Evolutionary conservation across 1,284 basidiomycete genomes (phyloP).

Genomic region (Cystobasidium slooffiae): DNA sequence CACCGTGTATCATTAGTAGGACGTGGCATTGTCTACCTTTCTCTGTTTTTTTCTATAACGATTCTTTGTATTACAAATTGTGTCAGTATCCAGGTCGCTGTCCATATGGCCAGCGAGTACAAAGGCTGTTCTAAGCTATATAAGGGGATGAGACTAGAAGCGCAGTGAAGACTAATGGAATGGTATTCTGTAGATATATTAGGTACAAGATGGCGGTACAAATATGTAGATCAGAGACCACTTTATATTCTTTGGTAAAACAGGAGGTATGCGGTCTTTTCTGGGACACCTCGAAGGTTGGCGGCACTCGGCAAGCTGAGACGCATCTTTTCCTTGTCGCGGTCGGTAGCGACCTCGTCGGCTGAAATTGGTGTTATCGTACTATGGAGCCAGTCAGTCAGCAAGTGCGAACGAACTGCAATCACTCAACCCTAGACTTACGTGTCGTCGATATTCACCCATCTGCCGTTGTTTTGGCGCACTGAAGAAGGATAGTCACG

Average conservation of each 20-base stretch:
- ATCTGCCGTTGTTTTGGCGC: constrained; percentile 61
- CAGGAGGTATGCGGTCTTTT: constrained; percentile 75
- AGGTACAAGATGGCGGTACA: neutral
- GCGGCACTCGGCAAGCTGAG: constrained; percentile 63
- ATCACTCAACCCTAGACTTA: constrained; percentile 35
- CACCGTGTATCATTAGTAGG: no score
- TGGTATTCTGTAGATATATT: neutral
- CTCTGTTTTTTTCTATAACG: no score
- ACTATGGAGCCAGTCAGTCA: constrained; percentile 21
- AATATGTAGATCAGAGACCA: neutral
- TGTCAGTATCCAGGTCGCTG: no score
- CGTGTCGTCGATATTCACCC: constrained; percentile 94
- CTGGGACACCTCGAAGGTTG: constrained; percentile 56
- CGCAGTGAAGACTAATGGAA: no score
- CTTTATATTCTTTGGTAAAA: constrained; percentile 68
- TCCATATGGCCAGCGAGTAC: no score
- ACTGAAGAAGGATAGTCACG: neutral
- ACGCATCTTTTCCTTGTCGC: constrained; percentile 55
- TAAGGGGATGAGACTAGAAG: no score
- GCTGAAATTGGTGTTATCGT: constrained; percentile 75
- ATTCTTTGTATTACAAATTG: no score
- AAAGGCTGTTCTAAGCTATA: no score
- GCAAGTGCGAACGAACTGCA: constrained; percentile 28
- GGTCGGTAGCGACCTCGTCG: constrained; percentile 66
- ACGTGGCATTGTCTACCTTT: no score